A percentile compares a stretch with the other conserved stretches of the same genome.
phyloP scores from a whole-genome alignment of 1,284 basidiomycete species.

The Amylostereum areolatum region DNA sequence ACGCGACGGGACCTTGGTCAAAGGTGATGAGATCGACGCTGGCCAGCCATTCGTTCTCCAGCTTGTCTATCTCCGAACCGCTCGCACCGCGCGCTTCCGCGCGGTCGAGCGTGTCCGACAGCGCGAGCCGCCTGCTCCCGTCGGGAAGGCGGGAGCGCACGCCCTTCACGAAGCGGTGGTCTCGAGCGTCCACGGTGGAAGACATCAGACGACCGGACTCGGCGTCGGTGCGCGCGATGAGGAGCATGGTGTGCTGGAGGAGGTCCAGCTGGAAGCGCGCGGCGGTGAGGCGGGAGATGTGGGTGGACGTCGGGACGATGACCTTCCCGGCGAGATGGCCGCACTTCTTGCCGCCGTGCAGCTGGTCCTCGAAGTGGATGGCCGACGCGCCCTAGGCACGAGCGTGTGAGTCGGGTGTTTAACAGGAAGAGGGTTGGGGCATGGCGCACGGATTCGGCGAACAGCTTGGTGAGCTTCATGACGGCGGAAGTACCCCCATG shows the following conservation, averaged over 20 bases:
- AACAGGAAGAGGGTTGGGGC: neutral
- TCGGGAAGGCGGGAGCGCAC: conserved; percentile 39
- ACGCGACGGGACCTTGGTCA: conserved; percentile 56
- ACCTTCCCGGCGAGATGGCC: conserved; percentile 94
- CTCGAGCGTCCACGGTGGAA: conserved; percentile 75
- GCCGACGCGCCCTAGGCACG: conserved; percentile 69
- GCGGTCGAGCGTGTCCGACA: conserved; percentile 70
- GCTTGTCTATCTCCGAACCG: conserved; percentile 65
- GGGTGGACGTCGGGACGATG: conserved; percentile 83
- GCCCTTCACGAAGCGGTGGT: conserved; percentile 74
- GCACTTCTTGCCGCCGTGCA: conserved; percentile 92
- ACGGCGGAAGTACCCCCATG: conserved; percentile 92
- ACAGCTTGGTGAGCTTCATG: conserved; percentile 93
- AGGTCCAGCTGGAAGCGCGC: conserved; percentile 87
- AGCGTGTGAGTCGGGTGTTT: neutral
- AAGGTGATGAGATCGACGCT: conserved; percentile 76
- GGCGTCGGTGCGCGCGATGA: conserved; percentile 89
- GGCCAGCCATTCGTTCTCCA: conserved; percentile 80
- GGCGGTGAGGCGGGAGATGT: conserved; percentile 78
- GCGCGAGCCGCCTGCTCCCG: conserved; percentile 32
- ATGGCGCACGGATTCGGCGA: conserved; percentile 73
- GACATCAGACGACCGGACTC: conserved; percentile 87
- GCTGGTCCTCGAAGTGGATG: conserved; percentile 89
- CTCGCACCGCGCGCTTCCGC: conserved; percentile 68
- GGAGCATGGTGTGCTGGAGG: conserved; percentile 80